Evolutionary conservation across 75 land plant genomes (phyloP).

Genomic region (Selaginella tamariscina): DNA sequence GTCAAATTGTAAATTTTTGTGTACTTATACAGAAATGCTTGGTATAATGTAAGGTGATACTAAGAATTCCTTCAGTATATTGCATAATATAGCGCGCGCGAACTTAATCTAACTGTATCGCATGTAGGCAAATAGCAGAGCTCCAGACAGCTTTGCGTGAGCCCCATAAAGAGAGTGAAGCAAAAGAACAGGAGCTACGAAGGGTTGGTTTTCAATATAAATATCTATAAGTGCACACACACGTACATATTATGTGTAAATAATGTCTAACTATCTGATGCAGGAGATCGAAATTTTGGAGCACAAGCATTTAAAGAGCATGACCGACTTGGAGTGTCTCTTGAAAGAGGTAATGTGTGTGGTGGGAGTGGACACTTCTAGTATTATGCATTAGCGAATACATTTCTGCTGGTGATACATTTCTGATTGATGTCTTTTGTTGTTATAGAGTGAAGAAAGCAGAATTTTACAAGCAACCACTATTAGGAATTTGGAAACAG

Average conservation of each 20-base stretch:
- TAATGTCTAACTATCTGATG: not conserved
- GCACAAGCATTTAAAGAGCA: not conserved
- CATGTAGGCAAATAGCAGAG: not conserved
- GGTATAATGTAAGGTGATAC: too few relatives aligned
- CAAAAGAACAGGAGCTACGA: not conserved
- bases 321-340: not conserved
- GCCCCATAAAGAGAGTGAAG: not conserved
- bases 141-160: not conserved
- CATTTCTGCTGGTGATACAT: too few relatives aligned
- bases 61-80: not conserved
- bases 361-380: too few relatives aligned
- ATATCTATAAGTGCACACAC: not conserved
- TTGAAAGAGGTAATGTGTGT: not conserved
- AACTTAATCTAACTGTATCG: not conserved
- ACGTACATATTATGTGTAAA: not conserved
- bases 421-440: not conserved
- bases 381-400: too few relatives aligned
- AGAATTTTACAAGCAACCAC: not conserved
- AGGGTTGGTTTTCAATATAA: too few relatives aligned
- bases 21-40: too few relatives aligned
- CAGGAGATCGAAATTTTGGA: not conserved
- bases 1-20: too few relatives aligned
- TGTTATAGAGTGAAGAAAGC: not conserved
- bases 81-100: not conserved
- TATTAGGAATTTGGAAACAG: not conserved